Conservation (phyloP, 495 filamentous ascomycete genomes). For the Glarea lozoyensis region DNA sequence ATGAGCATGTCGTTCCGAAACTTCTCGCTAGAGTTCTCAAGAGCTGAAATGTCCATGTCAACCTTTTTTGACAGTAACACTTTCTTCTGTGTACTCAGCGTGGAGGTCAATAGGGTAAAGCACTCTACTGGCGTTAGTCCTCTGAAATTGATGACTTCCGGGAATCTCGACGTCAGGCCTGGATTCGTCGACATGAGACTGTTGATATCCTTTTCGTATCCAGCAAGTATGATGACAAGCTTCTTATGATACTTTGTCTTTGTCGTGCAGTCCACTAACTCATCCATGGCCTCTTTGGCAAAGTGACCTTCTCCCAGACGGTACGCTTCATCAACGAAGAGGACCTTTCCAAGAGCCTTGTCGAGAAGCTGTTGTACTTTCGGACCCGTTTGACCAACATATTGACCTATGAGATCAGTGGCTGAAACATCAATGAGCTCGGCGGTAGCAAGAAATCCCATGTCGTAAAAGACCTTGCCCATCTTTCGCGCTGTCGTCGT, state of each 20-base stretch:
- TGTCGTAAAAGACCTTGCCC: constrained; percentile 34
- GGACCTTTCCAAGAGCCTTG: constrained; percentile 45
- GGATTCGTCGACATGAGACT: constrained; percentile 54
- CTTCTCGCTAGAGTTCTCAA: constrained; percentile 6
- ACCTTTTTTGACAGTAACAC: constrained; percentile 5
- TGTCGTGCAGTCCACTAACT: constrained; percentile 54
- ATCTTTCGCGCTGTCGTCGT: constrained; percentile 36
- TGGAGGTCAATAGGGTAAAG: constrained; percentile 31
- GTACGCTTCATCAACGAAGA: constrained; percentile 58
- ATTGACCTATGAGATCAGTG: constrained; percentile 30
- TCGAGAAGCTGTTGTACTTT: constrained; percentile 50
- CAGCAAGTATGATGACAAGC: constrained; percentile 66
- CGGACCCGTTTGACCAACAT: constrained; percentile 53
- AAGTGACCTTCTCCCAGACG: constrained; percentile 38
- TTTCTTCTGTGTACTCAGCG: not conserved
- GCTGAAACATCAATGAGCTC: constrained; percentile 32
- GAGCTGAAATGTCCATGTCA: not conserved
- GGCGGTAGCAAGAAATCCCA: constrained; percentile 29
- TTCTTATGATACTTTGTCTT: constrained; percentile 52
- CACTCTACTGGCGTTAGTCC: constrained; percentile 35
- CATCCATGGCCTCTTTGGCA: constrained; percentile 53
- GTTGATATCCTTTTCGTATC: constrained; percentile 65
- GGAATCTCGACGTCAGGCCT: constrained; percentile 51
- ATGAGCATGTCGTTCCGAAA: constrained; percentile 12
- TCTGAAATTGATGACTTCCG: constrained; percentile 45